Percentiles rank a stretch among this genome's conserved stretches.
Conservation (phyloP, 805 yeast genomes). For the Wickerhamiella galacta region DNA sequence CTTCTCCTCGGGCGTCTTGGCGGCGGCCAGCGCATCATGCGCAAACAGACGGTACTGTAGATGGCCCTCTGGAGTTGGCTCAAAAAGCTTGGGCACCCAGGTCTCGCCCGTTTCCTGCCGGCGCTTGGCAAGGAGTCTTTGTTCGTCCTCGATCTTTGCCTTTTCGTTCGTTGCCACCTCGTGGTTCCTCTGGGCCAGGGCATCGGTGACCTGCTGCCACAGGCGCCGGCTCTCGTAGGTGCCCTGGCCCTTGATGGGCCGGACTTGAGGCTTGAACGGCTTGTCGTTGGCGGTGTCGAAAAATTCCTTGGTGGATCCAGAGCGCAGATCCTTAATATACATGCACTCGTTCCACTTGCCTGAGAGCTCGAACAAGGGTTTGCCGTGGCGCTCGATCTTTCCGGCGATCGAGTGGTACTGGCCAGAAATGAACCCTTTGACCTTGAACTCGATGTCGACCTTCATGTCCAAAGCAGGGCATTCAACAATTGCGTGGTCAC, state of each 20-base stretch:
- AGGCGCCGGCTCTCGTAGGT: slow-evolving; percentile 63
- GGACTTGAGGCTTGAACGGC: slow-evolving; percentile 48
- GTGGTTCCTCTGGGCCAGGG: slow-evolving; percentile 68
- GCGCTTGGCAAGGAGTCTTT: slow-evolving; percentile 54
- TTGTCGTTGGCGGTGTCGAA: slow-evolving; percentile 34
- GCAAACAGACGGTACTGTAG: slow-evolving; percentile 54
- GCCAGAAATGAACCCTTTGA: slow-evolving; percentile 88
- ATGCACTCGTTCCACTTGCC: slow-evolving; percentile 93
- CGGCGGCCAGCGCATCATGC: slow-evolving; percentile 31
- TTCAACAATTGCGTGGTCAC: slow-evolving; percentile 72
- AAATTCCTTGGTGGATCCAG: slow-evolving; percentile 26
- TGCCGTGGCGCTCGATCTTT: slow-evolving; percentile 37
- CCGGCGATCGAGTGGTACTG: slow-evolving; percentile 84
- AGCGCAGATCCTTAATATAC: slow-evolving; percentile 40
- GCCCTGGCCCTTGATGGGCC: slow-evolving; percentile 68
- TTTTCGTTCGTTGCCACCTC: slow-evolving; percentile 76
- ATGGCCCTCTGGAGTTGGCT: slow-evolving; percentile 26
- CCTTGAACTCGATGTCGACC: slow-evolving; percentile 83
- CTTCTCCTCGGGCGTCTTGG: slow-evolving; percentile 35
- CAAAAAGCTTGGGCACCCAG: slow-evolving; percentile 67
- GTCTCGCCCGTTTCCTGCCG: slow-evolving; percentile 57
- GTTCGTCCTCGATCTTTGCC: slow-evolving; percentile 71
- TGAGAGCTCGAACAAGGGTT: slow-evolving; percentile 43
- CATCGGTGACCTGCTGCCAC: slow-evolving; percentile 72
- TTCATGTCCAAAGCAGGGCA: slow-evolving; percentile 41